Evolutionary conservation across 768 basidiomycete species (phyloP), one percentile per base, ranked within the genome.

Genomic region (Leccinellum albellum): DNA sequence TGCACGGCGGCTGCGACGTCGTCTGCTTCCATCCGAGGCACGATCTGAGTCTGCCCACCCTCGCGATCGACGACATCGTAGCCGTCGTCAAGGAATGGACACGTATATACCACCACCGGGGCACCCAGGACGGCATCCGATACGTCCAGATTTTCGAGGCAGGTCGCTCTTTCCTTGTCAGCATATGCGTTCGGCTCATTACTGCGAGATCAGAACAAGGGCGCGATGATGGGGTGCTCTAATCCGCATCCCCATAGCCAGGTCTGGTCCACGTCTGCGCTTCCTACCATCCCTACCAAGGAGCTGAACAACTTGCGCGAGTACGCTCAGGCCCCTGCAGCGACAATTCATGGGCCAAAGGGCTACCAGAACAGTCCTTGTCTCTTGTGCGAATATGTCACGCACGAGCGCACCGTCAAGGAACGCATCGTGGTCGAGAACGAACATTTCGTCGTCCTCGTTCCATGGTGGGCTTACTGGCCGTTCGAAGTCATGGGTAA

Each of bases 391-490:
- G 90, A 92, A 56, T 94, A 95, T 63, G 86, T 82, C 21, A 76
- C 85, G 52, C 78, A 82, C 40, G 92, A 95, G 70, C 69, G 82
- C 8, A 68, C 65, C n/a, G 67, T 74, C 24, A 71, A 78, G 54
- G 80, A 82, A 14, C 83, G 94, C 12, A 73, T 93, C 40, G 86
- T 95, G 3, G 68, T 86, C 32, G 75, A 79, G 68, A 90, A 91
- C 64, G 81, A 84, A 17, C 80, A 88, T 65, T 97, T 91, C 83
- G 78, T 89, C 3, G 91, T 87, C 0, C 66, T 96, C 2, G 93
- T 95, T 3, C 94, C 94, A 2, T 96, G 91, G 87, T 97, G 94
- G 94, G 94, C 94, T 6, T 82, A 83, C 31, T 97, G 94, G 94
- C 94, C 94, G 0, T 97, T 86, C 67, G 94, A 97, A 70, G 78